Evolutionary conservation across 306 rosid genomes (phyloP).

Genomic region (Trichosanthes cucumerina): DNA sequence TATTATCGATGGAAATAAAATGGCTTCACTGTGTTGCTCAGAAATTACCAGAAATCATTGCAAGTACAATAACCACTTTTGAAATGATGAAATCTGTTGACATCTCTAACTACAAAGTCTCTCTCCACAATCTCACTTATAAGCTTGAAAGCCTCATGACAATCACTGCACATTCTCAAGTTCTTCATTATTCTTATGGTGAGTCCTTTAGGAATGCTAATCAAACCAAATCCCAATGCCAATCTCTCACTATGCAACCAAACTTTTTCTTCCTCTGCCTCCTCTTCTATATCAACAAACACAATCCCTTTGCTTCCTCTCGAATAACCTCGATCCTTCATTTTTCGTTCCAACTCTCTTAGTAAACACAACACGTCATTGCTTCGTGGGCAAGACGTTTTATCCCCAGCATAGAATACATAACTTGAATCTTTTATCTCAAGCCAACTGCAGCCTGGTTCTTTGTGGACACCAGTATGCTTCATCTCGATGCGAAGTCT

Average conservation of each 20-base stretch:
- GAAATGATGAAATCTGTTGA: conserved; percentile 84
- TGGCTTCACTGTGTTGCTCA: not conserved
- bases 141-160: conserved; percentile 69
- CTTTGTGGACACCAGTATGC: conserved; percentile 44
- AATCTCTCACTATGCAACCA: conserved; percentile 76
- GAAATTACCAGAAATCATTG: conserved; percentile 53
- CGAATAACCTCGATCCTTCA: conserved; percentile 65
- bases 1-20: not conserved
- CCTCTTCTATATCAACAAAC: conserved; percentile 66
- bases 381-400: conserved; percentile 27
- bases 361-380: conserved; percentile 34
- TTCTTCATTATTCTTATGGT: conserved; percentile 79
- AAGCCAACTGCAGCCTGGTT: conserved; percentile 85
- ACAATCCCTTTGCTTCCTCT: conserved; percentile 57
- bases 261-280: conserved; percentile 51
- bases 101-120: conserved; percentile 65
- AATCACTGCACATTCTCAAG: conserved; percentile 67
- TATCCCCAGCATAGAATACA: conserved; percentile 60
- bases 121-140: conserved; percentile 64
- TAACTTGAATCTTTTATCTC: conserved; percentile 55
- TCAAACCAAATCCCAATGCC: conserved; percentile 71
- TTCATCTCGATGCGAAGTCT: conserved; percentile 51
- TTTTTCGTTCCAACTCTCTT: conserved; percentile 45
- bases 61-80: conserved; percentile 49
- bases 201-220: conserved; percentile 49